Percentiles rank a stretch among this genome's conserved stretches.
phyloP scores from a whole-genome alignment of 2,329 filamentous ascomycete genomes.

The Madurella mycetomatis region DNA sequence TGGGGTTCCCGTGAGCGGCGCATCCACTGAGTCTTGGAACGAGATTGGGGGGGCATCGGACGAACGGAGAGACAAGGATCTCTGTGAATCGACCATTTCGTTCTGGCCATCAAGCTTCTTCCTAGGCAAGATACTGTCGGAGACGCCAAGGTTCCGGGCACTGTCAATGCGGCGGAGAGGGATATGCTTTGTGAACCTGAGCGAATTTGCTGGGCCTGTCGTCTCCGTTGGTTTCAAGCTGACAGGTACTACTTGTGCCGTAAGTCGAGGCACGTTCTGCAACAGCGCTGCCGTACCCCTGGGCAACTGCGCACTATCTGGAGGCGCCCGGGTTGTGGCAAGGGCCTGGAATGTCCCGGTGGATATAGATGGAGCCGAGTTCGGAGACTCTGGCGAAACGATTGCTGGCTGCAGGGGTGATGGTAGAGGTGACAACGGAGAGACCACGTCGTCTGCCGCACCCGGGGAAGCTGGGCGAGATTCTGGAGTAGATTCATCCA shows the following conservation, averaged over 20 bases:
- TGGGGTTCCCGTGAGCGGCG: neutral
- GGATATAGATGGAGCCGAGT: too few species aligned
- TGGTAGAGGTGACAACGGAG: slow-evolving; percentile 7
- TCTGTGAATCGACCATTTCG: neutral
- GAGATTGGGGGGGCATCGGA: neutral
- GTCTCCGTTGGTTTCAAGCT: neutral
- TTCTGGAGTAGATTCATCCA: too few species aligned
- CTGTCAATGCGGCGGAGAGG: slow-evolving; percentile 20
- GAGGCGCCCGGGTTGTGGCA: neutral
- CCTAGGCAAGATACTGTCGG: neutral
- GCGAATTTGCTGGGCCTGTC: neutral
- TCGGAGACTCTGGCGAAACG: neutral
- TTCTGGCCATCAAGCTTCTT: neutral
- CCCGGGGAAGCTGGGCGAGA: neutral
- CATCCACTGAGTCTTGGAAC: neutral
- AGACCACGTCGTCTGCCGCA: slow-evolving; percentile 1
- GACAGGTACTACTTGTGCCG: neutral
- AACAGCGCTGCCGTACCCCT: neutral
- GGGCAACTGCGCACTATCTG: neutral
- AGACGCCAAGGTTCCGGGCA: slow-evolving; percentile 10
- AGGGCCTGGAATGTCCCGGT: neutral
- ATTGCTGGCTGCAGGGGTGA: neutral
- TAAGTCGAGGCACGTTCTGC: neutral
- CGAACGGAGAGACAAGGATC: neutral
- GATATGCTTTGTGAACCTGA: neutral